These are phyloP conservation scores for Diaporthe ampelina DNA, from an alignment of 2,329 filamentous ascomycete species.

Conservation along the genomic window DNA sequence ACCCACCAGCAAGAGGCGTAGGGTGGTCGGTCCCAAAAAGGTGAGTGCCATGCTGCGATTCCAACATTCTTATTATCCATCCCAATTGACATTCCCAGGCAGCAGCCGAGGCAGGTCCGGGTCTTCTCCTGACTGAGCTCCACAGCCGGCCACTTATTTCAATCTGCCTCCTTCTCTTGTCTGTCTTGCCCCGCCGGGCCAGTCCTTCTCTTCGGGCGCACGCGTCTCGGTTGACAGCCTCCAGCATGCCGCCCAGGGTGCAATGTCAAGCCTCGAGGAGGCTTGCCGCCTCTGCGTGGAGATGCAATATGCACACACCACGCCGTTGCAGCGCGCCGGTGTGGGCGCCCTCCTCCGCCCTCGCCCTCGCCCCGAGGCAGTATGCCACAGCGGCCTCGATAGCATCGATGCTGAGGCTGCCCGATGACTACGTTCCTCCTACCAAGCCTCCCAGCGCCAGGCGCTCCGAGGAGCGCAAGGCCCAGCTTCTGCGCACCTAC, in stretches of 20 bases:
- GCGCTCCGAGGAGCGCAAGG: slow-evolving; percentile 87
- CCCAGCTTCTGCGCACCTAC: slow-evolving; percentile 88
- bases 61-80: not conserved
- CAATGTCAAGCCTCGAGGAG: slow-evolving; percentile 36
- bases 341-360: not conserved
- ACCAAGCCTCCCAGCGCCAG: slow-evolving; percentile 91
- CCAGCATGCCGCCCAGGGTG: slow-evolving; percentile 40
- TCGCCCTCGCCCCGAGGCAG: slow-evolving; percentile 41
- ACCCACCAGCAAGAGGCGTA: too few relatives aligned
- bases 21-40: not conserved
- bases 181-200: not conserved
- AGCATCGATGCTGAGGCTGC: slow-evolving; percentile 51
- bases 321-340: slow-evolving; percentile 30
- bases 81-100: not conserved
- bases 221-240: not conserved
- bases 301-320: slow-evolving; percentile 11
- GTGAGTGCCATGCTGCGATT: not conserved
- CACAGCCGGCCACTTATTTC: not conserved
- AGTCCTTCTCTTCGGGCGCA: not conserved
- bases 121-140: slow-evolving; percentile 1
- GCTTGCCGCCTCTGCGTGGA: slow-evolving; percentile 33
- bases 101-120: slow-evolving; percentile 1
- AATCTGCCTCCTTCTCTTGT: not conserved
- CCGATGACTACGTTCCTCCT: slow-evolving; percentile 68
- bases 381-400: slow-evolving; percentile 46